Evolutionary conservation across 306 rosid species (phyloP).

Genomic region (Dalbergia cochinchinensis): DNA sequence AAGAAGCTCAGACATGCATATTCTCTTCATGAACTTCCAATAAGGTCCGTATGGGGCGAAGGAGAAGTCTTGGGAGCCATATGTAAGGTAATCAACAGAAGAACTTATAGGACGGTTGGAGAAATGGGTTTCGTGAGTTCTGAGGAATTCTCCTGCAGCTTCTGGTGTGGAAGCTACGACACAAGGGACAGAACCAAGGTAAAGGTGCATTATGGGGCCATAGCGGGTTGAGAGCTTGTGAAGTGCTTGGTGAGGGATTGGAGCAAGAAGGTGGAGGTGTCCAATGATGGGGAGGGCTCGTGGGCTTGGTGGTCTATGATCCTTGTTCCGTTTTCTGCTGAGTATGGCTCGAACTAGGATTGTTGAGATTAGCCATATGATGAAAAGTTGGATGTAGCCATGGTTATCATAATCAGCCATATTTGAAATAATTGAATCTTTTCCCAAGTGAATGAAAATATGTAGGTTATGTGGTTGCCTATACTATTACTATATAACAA

Average conservation of each 20-base stretch:
- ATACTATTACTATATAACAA: slow-evolving; percentile 28
- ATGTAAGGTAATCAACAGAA: slow-evolving; percentile 61
- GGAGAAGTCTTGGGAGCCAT: slow-evolving; percentile 65
- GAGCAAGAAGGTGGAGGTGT: slow-evolving; percentile 63
- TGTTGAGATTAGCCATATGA: slow-evolving; percentile 46
- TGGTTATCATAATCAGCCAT: slow-evolving; percentile 51
- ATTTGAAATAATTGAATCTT: neutral
- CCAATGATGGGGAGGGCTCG: slow-evolving; percentile 68
- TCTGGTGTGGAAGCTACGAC: slow-evolving; percentile 72
- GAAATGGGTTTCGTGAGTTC: slow-evolving; percentile 66
- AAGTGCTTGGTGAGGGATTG: slow-evolving; percentile 67
- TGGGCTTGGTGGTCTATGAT: slow-evolving; percentile 61
- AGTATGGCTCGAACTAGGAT: slow-evolving; percentile 50
- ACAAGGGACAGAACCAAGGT: slow-evolving; percentile 64
- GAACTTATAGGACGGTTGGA: slow-evolving; percentile 57
- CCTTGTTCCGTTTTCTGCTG: slow-evolving; percentile 41
- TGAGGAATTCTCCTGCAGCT: slow-evolving; percentile 65
- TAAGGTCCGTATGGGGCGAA: slow-evolving; percentile 73
- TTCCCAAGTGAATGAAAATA: neutral
- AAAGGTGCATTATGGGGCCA: slow-evolving; percentile 68
- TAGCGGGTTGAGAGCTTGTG: slow-evolving; percentile 60
- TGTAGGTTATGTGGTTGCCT: neutral
- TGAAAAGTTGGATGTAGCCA: slow-evolving; percentile 41
- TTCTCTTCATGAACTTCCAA: slow-evolving; percentile 82
- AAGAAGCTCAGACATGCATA: slow-evolving; percentile 74